Conservation (phyloP, 179 eudicot genomes). For the Silene vulgaris region DNA sequence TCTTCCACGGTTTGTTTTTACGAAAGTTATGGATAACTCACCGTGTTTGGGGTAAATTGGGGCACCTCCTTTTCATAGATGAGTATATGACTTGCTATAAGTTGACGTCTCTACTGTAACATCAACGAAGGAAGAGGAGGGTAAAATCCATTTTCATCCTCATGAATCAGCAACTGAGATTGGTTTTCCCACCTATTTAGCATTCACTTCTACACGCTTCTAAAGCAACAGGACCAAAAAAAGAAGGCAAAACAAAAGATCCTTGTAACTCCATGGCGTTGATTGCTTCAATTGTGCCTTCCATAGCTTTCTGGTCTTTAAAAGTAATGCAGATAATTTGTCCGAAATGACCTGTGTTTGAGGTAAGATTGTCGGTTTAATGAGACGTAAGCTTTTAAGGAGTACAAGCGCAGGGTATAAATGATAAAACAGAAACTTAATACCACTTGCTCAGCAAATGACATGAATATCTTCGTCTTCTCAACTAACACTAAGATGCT, state of each 20-base stretch:
- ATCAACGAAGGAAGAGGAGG: background rate
- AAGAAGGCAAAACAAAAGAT: background rate
- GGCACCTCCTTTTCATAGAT: background rate
- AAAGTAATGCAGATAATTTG: background rate
- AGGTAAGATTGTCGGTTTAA: background rate
- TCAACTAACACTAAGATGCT: background rate
- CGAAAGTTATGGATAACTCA: background rate
- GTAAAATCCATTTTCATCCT: background rate
- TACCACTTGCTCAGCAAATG: background rate
- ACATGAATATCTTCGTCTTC: background rate
- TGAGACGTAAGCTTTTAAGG: too few species aligned
- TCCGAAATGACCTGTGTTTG: background rate
- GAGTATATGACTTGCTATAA: too few species aligned
- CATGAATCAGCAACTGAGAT: background rate
- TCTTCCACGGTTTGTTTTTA: too few species aligned
- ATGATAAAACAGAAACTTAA: background rate
- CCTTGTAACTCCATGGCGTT: background rate
- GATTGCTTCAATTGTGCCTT: conserved; percentile 6
- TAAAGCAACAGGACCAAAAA: background rate
- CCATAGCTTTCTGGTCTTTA: background rate
- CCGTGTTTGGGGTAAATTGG: background rate
- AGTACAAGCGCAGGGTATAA: too few species aligned
- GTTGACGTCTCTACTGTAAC: background rate
- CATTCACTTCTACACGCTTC: background rate
- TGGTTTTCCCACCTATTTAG: background rate